Evolutionary conservation across 192 early-diverging fungal species (phyloP).

Genomic region (Coemansia sp.): DNA sequence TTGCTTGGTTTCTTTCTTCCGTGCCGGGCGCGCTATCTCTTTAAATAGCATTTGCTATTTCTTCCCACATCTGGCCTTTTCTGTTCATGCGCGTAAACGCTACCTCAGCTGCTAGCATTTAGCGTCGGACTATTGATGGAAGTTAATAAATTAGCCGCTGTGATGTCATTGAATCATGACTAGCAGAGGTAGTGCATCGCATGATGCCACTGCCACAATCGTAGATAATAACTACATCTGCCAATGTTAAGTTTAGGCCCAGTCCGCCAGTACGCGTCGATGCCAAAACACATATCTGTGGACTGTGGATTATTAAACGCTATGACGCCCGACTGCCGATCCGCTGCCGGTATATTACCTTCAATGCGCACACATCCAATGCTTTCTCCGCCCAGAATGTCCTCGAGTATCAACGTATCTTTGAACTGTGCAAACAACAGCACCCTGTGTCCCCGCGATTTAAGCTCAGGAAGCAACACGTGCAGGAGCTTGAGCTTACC

Average conservation of each 20-base stretch:
- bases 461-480: slow-evolving; percentile 82
- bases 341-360: slow-evolving; percentile 74
- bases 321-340: slow-evolving; percentile 83
- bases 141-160: too few species aligned
- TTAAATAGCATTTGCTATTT: too few species aligned
- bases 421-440: slow-evolving; percentile 98
- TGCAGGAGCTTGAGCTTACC: slow-evolving; percentile 96
- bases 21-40: too few species aligned
- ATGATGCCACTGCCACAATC: slow-evolving; percentile 47
- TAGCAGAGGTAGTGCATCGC: too few species aligned
- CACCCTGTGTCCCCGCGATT: slow-evolving; percentile 84
- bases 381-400: slow-evolving; percentile 77
- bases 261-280: slow-evolving; percentile 93
- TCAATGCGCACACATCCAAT: slow-evolving; percentile 85
- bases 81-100: too few species aligned
- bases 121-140: too few species aligned
- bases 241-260: slow-evolving; percentile 91
- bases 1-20: too few species aligned
- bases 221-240: slow-evolving; percentile 95
- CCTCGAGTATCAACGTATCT: slow-evolving; percentile 85
- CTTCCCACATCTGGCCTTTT: too few species aligned
- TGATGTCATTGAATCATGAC: too few species aligned
- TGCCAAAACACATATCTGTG: slow-evolving; percentile 80
- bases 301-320: slow-evolving; percentile 89
- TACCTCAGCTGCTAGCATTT: too few species aligned